Conservation (phyloP, 306 rosid genomes). For the Ormosia emarginata region DNA sequence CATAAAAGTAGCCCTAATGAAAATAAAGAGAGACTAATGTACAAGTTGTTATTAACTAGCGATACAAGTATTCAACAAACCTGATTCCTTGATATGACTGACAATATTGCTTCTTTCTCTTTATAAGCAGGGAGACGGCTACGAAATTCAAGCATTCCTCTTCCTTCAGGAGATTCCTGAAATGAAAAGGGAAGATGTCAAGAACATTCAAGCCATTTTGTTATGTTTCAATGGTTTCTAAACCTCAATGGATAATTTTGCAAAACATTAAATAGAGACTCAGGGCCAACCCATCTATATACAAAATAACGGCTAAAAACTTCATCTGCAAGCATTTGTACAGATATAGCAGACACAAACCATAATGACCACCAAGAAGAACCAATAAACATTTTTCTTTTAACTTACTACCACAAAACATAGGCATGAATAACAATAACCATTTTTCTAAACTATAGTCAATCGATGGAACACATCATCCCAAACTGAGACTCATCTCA, state of each 20-base stretch:
- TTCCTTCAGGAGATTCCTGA: constrained; percentile 83
- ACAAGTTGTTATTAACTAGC: background rate
- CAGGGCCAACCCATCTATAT: background rate
- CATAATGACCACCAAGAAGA: background rate
- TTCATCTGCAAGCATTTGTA: background rate
- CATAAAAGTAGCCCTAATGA: background rate
- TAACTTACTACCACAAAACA: background rate
- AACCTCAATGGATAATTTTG: background rate
- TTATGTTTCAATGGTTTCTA: background rate
- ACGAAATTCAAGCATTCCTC: constrained; percentile 73
- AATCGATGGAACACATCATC: background rate
- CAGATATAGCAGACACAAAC: background rate
- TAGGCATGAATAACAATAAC: background rate
- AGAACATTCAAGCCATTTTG: constrained; percentile 19
- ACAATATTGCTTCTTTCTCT: constrained; percentile 71
- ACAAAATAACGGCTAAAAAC: background rate
- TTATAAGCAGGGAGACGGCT: constrained; percentile 80
- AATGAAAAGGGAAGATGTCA: constrained; percentile 22
- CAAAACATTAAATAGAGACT: background rate
- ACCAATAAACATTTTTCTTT: background rate
- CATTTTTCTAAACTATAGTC: background rate
- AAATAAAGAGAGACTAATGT: background rate
- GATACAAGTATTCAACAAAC: constrained; percentile 32
- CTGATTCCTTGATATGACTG: constrained; percentile 75
- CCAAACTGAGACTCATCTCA: background rate